These are phyloP conservation scores for Sarocladium oryzae DNA, from an alignment of 2,329 filamentous ascomycete genomes.

Conservation along the genomic window DNA sequence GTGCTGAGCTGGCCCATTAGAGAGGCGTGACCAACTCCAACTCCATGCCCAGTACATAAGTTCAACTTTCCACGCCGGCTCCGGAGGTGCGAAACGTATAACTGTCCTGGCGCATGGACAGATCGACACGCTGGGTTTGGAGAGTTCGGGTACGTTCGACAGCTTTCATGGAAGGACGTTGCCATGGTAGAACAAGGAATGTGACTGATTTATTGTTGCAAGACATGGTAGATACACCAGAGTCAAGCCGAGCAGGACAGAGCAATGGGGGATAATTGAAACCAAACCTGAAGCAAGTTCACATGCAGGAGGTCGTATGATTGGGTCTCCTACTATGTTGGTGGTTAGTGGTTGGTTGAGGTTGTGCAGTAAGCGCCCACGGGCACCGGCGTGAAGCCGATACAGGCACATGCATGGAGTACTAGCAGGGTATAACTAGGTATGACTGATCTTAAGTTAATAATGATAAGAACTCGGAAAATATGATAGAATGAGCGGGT, in stretches of 20 bases:
- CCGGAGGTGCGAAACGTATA: too few relatives aligned
- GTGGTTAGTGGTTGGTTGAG: neutral
- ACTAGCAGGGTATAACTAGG: too few relatives aligned
- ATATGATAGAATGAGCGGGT: too few relatives aligned
- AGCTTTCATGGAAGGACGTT: conserved; percentile 11
- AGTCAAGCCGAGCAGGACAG: neutral
- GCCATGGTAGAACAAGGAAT: conserved; percentile 11
- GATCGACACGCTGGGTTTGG: conserved; percentile 12
- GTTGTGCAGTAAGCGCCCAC: neutral
- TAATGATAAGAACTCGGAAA: too few relatives aligned
- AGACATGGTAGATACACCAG: neutral
- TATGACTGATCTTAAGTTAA: too few relatives aligned
- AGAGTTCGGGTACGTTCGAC: conserved; percentile 15
- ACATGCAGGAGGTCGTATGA: conserved; percentile 1
- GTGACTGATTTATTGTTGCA: neutral
- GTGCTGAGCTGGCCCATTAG: too few relatives aligned
- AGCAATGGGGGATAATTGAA: neutral
- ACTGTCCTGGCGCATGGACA: neutral
- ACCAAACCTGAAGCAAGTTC: neutral
- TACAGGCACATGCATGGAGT: neutral
- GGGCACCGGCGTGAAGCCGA: neutral
- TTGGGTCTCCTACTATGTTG: neutral
- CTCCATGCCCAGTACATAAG: too few relatives aligned
- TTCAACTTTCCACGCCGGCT: too few relatives aligned
- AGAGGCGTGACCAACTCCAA: too few relatives aligned